Conservation (phyloP, 2,329 filamentous ascomycete genomes). For the Lasiodiplodia sp. region DNA sequence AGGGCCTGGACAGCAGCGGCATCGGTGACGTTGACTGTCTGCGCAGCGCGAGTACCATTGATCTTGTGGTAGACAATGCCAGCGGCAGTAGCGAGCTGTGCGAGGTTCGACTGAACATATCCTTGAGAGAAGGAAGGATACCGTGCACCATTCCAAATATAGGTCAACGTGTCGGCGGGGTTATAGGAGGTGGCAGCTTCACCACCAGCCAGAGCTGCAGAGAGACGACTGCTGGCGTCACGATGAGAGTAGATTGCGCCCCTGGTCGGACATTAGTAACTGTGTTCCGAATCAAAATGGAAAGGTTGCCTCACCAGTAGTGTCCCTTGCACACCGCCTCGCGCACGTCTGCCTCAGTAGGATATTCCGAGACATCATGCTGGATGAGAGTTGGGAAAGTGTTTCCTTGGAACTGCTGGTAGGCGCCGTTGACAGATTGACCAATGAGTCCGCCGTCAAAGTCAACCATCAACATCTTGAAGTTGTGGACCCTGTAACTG, state of each 20-base stretch:
- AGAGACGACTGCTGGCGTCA: slow-evolving; percentile 49
- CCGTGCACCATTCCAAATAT: slow-evolving; percentile 56
- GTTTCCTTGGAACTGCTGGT: slow-evolving; percentile 38
- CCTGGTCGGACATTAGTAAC: slow-evolving; percentile 13
- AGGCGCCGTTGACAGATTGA: slow-evolving; percentile 42
- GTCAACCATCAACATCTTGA: slow-evolving; percentile 48
- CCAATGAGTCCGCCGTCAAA: slow-evolving; percentile 49
- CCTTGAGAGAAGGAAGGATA: slow-evolving; percentile 51
- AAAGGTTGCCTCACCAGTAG: slow-evolving; percentile 37
- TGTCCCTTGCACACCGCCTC: slow-evolving; percentile 46
- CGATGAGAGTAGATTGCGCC: slow-evolving; percentile 38
- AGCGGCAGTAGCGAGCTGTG: slow-evolving; percentile 41
- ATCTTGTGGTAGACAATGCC: slow-evolving; percentile 44
- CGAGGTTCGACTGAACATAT: slow-evolving; percentile 42
- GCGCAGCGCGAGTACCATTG: slow-evolving; percentile 43
- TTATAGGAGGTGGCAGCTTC: slow-evolving; percentile 45
- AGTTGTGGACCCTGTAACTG: slow-evolving; percentile 41
- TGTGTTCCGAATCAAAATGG: neutral
- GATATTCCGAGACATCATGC: slow-evolving; percentile 36
- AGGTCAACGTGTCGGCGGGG: slow-evolving; percentile 44
- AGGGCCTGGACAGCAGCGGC: slow-evolving; percentile 45
- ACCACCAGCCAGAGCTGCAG: slow-evolving; percentile 46
- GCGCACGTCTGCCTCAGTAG: slow-evolving; percentile 37
- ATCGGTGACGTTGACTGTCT: slow-evolving; percentile 38
- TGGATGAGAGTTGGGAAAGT: slow-evolving; percentile 46